Evolutionary conservation across 2,329 filamentous ascomycete genomes (phyloP), one percentile per base, ranked within the genome.

Genomic region (Sporothrix brunneoviolacea): DNA sequence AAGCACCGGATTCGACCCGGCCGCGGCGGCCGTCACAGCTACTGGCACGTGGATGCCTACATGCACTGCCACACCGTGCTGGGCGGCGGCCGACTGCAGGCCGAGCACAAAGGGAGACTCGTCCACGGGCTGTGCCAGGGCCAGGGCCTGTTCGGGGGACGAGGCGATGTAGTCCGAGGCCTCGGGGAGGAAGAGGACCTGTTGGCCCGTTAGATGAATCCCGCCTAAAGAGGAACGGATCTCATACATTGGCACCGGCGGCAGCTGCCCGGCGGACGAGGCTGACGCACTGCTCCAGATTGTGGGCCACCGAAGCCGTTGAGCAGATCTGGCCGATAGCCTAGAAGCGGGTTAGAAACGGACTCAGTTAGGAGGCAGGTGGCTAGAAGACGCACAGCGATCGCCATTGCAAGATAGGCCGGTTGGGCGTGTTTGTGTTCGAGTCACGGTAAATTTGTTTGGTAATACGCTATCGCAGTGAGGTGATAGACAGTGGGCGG

Each of bases 301-400:
- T 97, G 61, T 86, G 78, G 57, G 78, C 69, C 73, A 93, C 82
- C 56, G 80, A 86, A 54, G 83, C 76, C 52, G 88, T 94, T 33
- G 90, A 91, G 70, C 89, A 91, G 68, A 96, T 81, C 69, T 96
- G 91, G 30, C 90, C 91, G 40, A 95, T 76, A 57, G 90, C 90
- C 89, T 94, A 61, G 4, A 21, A 13, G 5, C 4, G 4, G 19
- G 44, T 36, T 28, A 41, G 43, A 4, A 8, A 16, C 8, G 2
- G 7, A 15, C 4, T 13, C 5, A 4, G 3, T 0, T 19, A 28
- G 12, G n/a, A n/a, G n/a, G n/a, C n/a, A n/a, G n/a, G n/a, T n/a
- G 15, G 16, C 22, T 6, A n/a, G 12, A 12, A 15, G n/a, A 44
- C 19, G 8, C 39, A 51, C 52, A 27, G 52, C 52, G 13, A 54